Percentiles rank a stretch among this genome's conserved stretches.
Evolutionary conservation across 495 filamentous ascomycete genomes (phyloP).

Genomic region (Cercophora newfieldiana): DNA sequence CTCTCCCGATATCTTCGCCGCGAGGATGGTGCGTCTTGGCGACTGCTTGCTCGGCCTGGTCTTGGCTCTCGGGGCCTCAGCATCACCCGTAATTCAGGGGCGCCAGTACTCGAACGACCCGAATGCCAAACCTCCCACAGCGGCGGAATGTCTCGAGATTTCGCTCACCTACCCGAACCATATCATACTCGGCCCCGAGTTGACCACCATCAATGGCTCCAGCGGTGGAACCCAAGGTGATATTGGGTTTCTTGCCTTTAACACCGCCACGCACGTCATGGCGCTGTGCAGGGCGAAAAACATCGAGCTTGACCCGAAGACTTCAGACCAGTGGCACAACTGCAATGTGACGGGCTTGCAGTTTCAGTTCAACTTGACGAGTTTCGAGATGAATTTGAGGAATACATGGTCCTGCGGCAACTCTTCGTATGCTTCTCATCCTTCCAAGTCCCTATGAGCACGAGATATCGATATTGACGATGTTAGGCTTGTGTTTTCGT

Average conservation of each 20-base stretch:
- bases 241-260: slow-evolving; percentile 27
- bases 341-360: slow-evolving; percentile 24
- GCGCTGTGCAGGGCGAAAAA: slow-evolving; percentile 25
- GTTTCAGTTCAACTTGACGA: slow-evolving; percentile 26
- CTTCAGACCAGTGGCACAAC: slow-evolving; percentile 23
- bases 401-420: slow-evolving; percentile 23
- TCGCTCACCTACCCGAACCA: slow-evolving; percentile 25
- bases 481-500: slow-evolving; percentile 19
- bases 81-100: slow-evolving; percentile 6
- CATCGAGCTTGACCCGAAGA: slow-evolving; percentile 23
- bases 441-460: neutral
- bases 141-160: slow-evolving; percentile 23
- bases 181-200: slow-evolving; percentile 24
- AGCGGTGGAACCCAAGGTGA: slow-evolving; percentile 28
- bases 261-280: slow-evolving; percentile 24
- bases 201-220: slow-evolving; percentile 22
- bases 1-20: neutral
- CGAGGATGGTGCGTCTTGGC: slow-evolving; percentile 10
- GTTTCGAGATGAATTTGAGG: slow-evolving; percentile 20
- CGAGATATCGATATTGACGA: neutral
- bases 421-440: slow-evolving; percentile 3
- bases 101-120: slow-evolving; percentile 26
- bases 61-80: slow-evolving; percentile 19
- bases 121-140: neutral
- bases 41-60: neutral